Evolutionary conservation across 768 basidiomycete genomes (phyloP), one percentile per base, ranked within the genome.

Genomic region (Boletus reticuloceps): DNA sequence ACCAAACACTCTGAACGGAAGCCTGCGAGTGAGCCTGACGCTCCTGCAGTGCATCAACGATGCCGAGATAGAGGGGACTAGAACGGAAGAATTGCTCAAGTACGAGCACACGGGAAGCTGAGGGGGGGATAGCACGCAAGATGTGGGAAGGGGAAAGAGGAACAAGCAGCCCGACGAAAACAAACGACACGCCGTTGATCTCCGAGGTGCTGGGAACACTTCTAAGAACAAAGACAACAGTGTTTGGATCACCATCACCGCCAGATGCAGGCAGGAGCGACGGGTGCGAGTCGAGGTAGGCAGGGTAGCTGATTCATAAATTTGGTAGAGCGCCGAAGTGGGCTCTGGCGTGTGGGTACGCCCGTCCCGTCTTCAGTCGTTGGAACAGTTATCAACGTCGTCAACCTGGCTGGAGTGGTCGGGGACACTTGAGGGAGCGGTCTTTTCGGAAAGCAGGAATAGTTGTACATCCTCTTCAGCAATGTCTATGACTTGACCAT

Each of bases 21-120:
- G 88, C 80, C 9, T 79, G 76, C 29, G 73, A 69, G 19, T 79
- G 76, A 0, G 72, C 55, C 29, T 79, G 77, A 44, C 77, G 77
- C 42, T 82, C 76, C 58, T 93, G 91, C 34, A 94, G 70, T 14
- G 86, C 85, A 51, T 79, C 79, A 46, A 90, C 79, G 25, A 94
- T 75, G 34, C 95, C 93, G 48, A 97, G 81, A 70, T 89, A 96
- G 5, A 96, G 72, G 0, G 92, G 89, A 1, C 89, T 79, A 82
- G 88, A 91, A 59, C 74, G 77, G 63, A 79, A 78, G 9, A 89
- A 75, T 68, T 94, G 92, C 67, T 96, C 94, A 12, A 95, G 79
- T 17, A 95, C 86, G 54, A 95, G 74, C 51, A 96, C 80, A 20
- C 82, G 84, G 16, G 78, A 80, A 29, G 79, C 81, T 3, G 85